phyloP scores from a whole-genome alignment of 176 grass and related monocot species.

The Eleusine indica region DNA sequence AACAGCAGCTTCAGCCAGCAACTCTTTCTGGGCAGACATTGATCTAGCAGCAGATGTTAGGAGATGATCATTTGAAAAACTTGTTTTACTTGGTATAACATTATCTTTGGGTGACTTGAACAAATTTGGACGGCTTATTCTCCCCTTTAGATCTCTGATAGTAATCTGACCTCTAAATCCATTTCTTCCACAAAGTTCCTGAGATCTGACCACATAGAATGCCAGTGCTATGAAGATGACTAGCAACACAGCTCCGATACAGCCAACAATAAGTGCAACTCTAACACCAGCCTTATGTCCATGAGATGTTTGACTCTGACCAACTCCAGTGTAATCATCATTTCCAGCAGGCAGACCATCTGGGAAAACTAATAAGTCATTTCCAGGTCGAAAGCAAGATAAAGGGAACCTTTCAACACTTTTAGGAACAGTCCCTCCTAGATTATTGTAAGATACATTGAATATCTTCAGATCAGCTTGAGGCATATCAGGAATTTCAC shows the following conservation, averaged over 20 bases:
- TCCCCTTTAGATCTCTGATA: constrained; percentile 78
- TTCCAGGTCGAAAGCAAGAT: constrained; percentile 87
- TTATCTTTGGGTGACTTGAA: constrained; percentile 72
- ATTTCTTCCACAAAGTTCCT: constrained; percentile 84
- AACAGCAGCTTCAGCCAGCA: constrained; percentile 69
- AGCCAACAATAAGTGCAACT: constrained; percentile 78
- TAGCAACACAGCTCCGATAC: constrained; percentile 71
- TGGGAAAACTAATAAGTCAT: constrained; percentile 71
- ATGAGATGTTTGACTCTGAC: constrained; percentile 38
- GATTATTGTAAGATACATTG: constrained; percentile 87
- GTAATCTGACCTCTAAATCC: constrained; percentile 60
- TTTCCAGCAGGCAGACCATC: constrained; percentile 63
- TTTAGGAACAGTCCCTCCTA: constrained; percentile 77
- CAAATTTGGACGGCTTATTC: constrained; percentile 52
- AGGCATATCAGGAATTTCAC: constrained; percentile 78
- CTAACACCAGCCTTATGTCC: constrained; percentile 60
- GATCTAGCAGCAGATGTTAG: constrained; percentile 71
- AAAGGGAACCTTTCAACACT: constrained; percentile 76
- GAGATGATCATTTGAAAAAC: constrained; percentile 92
- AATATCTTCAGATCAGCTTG: constrained; percentile 67
- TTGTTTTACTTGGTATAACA: constrained; percentile 77
- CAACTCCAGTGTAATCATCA: constrained; percentile 36
- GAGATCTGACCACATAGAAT: constrained; percentile 77
- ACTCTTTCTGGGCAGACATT: constrained; percentile 85
- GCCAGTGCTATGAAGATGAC: constrained; percentile 71